Base-by-base conservation (phyloP, 148 eudicot genomes). In the Rhododendron henanense region DNA sequence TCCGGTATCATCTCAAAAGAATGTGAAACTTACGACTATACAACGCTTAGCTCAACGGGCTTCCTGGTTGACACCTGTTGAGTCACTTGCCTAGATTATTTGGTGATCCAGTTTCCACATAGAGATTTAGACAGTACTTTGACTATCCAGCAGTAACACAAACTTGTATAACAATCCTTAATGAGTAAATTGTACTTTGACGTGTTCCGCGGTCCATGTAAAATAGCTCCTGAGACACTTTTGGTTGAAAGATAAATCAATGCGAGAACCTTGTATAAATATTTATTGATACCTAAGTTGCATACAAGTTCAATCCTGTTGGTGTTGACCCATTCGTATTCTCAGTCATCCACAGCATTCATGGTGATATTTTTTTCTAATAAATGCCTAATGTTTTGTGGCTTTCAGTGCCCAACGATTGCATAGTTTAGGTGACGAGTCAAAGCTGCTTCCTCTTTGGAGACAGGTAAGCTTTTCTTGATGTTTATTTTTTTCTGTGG, bases 381-480 rank as follows among this genome's bases (percentile, higher is more conserved):
- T 53, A 41, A 39, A 4, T 13, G 6, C 53, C 79, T 80, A 65
- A 6, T 81, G 65, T 85, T 84, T 81, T 85, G 59, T 89, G 33
- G 81, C 65, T 87, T 88, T 87, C 90, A 97, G 99, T 88, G 86
- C 94, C 88, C 99, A 97, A 91, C 87, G 94, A 86, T 88, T 95
- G 88, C 91, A 93, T 85, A 95, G 88, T 86, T 90, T 95, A 85
- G 98, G 95, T 55, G 98, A 93, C 71, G 99, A 97, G 90, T 89
- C 99, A 73, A 95, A 92, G 90, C 82, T 92, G 73, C 94, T 97
- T 84, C 99, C 99, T 87, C 96, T 97, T 75, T 97, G 99, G 99
- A 93, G 94, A 92, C 99, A 97, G 94, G 99, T 94, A 88, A 87
- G 89, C 25, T 85, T 83, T 63, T 53, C 77, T 75, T 81, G 23